Evolutionary conservation across 2,329 filamentous ascomycete species (phyloP).

Genomic region (Pseudovirgaria hyperparasitica): DNA sequence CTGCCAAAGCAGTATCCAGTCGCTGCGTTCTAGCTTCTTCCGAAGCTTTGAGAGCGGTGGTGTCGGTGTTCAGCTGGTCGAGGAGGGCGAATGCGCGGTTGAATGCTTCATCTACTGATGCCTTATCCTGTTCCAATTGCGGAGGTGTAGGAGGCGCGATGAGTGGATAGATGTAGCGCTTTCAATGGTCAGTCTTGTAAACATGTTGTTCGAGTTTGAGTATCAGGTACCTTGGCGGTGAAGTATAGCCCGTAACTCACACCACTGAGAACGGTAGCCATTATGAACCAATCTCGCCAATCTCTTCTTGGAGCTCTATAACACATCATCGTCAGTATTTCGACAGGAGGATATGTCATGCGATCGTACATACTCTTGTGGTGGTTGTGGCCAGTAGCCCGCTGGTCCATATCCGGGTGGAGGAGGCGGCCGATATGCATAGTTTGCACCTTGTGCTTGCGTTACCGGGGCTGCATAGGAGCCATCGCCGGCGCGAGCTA

Average conservation of each 20-base stretch:
- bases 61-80: conserved; percentile 86
- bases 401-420: conserved; percentile 36
- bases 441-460: conserved; percentile 25
- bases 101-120: conserved; percentile 84
- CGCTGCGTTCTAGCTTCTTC: conserved; percentile 75
- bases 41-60: conserved; percentile 70
- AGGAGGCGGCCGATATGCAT: conserved; percentile 33
- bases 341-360: too few relatives aligned
- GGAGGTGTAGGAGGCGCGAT: conserved; percentile 89
- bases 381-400: conserved; percentile 39
- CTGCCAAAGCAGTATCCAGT: conserved; percentile 66
- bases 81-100: conserved; percentile 82
- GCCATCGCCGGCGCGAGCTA: conserved; percentile 59
- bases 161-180: conserved; percentile 84
- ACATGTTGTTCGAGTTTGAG: conserved; percentile 6
- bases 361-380: conserved; percentile 35
- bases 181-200: conserved; percentile 11
- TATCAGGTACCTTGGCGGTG: conserved; percentile 57
- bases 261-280: conserved; percentile 88
- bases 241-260: conserved; percentile 81
- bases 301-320: conserved; percentile 57
- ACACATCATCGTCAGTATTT: conserved; percentile 9
- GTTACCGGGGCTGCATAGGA: conserved; percentile 31
- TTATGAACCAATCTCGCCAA: conserved; percentile 99
- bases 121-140: conserved; percentile 88